Percentiles rank a stretch among this genome's conserved stretches.
Evolutionary conservation across 176 grass and related monocot species (phyloP).

Genomic region (Elymus sibiricus): DNA sequence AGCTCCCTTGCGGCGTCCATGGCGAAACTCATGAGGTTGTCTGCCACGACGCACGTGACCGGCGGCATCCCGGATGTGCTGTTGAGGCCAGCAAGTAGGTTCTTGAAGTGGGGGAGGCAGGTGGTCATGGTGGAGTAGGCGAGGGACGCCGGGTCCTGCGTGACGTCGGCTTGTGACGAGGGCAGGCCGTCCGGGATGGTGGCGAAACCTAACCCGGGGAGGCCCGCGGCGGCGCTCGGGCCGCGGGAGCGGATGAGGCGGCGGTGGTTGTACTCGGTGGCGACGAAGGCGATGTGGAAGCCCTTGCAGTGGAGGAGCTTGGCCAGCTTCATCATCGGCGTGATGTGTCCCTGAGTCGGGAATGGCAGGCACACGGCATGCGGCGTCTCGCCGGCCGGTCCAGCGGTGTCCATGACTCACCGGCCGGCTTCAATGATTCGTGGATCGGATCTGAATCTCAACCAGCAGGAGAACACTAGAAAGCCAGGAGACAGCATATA

Average conservation of each 20-base stretch:
- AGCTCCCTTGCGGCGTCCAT: conserved; percentile 26
- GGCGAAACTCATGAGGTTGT: conserved; percentile 27
- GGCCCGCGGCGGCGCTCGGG: neutral
- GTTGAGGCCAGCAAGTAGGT: conserved; percentile 9
- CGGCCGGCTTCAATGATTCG: no score
- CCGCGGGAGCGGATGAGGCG: conserved; percentile 28
- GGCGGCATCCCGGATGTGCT: neutral
- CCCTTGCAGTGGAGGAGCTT: no score
- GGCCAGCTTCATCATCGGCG: no score
- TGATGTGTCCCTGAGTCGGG: no score
- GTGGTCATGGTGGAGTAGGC: conserved; percentile 28
- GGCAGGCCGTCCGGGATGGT: conserved; percentile 48
- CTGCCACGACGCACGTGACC: conserved; percentile 29
- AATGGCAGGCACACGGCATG: no score
- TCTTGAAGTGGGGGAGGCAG: conserved; percentile 25
- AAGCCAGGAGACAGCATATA: no score
- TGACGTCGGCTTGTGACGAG: conserved; percentile 2
- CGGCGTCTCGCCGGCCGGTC: no score
- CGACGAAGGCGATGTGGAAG: no score
- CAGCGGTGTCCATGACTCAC: no score
- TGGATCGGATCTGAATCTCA: no score
- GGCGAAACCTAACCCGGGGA: conserved; percentile 29
- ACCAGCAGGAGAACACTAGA: no score
- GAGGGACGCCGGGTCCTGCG: conserved; percentile 29
- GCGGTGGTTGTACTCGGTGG: conserved; percentile 56